Percentiles rank a stretch among this genome's conserved stretches.
Conservation (phyloP, 441 rosid species). For the Omphalea diandra region DNA sequence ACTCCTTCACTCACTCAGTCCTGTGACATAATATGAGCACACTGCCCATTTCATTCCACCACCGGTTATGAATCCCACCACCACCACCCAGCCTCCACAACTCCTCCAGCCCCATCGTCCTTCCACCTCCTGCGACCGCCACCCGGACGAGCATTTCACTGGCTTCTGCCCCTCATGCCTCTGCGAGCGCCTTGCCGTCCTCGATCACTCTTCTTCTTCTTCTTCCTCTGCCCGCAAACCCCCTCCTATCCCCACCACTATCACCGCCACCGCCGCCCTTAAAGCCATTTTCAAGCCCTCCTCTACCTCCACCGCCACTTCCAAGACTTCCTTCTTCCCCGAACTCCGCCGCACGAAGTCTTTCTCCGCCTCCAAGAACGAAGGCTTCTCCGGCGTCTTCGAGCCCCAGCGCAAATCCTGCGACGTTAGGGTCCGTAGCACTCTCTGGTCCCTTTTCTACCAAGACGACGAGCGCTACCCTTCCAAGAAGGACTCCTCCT, state of each 20-base stretch:
- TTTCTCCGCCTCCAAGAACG: constrained; percentile 90
- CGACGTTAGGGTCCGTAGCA: constrained; percentile 78
- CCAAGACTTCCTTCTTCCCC: constrained; percentile 57
- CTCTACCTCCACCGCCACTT: constrained; percentile 16
- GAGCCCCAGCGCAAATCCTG: constrained; percentile 97
- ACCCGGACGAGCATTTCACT: constrained; percentile 81
- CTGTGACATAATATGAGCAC: constrained; percentile 51
- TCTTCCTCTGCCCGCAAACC: constrained; percentile 56
- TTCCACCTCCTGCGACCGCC: constrained; percentile 89
- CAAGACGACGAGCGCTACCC: constrained; percentile 69
- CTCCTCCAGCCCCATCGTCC: constrained; percentile 87
- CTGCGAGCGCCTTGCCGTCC: constrained; percentile 88
- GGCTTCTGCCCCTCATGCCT: constrained; percentile 97
- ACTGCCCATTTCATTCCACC: constrained; percentile 37
- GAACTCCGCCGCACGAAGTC: constrained; percentile 99
- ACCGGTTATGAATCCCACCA: constrained; percentile 84
- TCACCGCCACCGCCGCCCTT: constrained; percentile 57
- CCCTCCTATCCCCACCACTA: constrained; percentile 48
- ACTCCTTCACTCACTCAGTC: constrained; percentile 20
- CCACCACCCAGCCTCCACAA: constrained; percentile 71
- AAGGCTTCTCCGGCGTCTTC: constrained; percentile 77
- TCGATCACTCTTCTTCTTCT: constrained; percentile 52
- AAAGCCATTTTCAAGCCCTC: constrained; percentile 69
- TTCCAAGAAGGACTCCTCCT: constrained; percentile 31
- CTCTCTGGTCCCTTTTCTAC: constrained; percentile 73